phyloP scores from a whole-genome alignment of 495 filamentous ascomycete genomes.

The Cercophora newfieldiana region DNA sequence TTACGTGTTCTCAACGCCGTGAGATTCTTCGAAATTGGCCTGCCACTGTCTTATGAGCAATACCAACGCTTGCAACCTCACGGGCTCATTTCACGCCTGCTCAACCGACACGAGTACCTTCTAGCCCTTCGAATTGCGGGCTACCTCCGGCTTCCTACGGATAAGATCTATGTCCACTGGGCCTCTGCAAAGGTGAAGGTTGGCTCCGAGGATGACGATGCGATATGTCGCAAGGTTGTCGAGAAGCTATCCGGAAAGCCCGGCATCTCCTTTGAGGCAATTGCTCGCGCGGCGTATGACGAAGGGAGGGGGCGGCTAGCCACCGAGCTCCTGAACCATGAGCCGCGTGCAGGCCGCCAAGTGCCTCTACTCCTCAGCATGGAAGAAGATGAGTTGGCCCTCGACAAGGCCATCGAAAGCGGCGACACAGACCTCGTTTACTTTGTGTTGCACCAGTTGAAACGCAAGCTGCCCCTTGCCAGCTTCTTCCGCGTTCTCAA shows the following conservation, averaged over 20 bases:
- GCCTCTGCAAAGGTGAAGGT: slow-evolving; percentile 89
- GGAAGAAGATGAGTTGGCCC: slow-evolving; percentile 92
- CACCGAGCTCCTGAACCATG: slow-evolving; percentile 87
- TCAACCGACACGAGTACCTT: slow-evolving; percentile 87
- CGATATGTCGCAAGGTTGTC: slow-evolving; percentile 84
- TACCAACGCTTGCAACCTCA: slow-evolving; percentile 84
- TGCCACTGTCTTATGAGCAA: slow-evolving; percentile 92
- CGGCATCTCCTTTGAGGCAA: slow-evolving; percentile 91
- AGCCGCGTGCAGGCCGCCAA: slow-evolving; percentile 89
- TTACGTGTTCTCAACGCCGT: slow-evolving; percentile 89
- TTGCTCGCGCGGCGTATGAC: slow-evolving; percentile 92
- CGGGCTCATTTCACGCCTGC: slow-evolving; percentile 77
- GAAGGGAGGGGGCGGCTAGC: slow-evolving; percentile 86
- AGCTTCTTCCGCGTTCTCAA: slow-evolving; percentile 93
- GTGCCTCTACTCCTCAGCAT: slow-evolving; percentile 92
- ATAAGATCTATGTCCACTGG: slow-evolving; percentile 94
- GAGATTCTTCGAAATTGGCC: slow-evolving; percentile 83
- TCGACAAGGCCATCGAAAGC: slow-evolving; percentile 95
- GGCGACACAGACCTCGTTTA: slow-evolving; percentile 92
- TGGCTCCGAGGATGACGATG: slow-evolving; percentile 81
- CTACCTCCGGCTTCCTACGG: slow-evolving; percentile 81
- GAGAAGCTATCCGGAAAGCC: slow-evolving; percentile 81
- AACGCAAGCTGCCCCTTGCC: slow-evolving; percentile 85
- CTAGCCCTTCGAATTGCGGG: slow-evolving; percentile 87
- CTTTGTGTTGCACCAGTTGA: slow-evolving; percentile 84